A percentile compares a stretch with the other conserved stretches of the same genome.
Conservation (phyloP, 345 rosid species). For the Combretum micranthum region DNA sequence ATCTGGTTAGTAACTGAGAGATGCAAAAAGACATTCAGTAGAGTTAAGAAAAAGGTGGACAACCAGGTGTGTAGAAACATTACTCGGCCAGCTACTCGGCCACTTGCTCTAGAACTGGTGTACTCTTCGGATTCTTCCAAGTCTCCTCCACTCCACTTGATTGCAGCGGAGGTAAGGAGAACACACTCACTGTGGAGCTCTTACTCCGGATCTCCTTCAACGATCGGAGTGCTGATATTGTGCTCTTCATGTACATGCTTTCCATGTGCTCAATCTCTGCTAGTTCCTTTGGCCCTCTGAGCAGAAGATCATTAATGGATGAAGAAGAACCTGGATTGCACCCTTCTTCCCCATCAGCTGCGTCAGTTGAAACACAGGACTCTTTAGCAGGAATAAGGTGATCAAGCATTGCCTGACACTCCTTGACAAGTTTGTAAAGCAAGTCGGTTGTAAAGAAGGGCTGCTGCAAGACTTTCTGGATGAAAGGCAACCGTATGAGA, state of each 20-base stretch:
- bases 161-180: constrained; percentile 86
- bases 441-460: constrained; percentile 93
- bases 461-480: constrained; percentile 82
- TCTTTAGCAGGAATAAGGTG: constrained; percentile 42
- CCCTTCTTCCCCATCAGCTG: constrained; percentile 17
- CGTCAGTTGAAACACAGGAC: constrained; percentile 20
- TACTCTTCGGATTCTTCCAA: constrained; percentile 60
- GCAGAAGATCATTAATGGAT: constrained; percentile 11
- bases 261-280: constrained; percentile 59
- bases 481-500: constrained; percentile 80
- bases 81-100: constrained; percentile 39
- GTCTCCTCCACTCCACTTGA: constrained; percentile 51
- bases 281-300: constrained; percentile 42
- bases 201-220: constrained; percentile 71
- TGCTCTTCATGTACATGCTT: constrained; percentile 76
- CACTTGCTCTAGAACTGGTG: constrained; percentile 68
- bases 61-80: neutral
- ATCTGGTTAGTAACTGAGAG: constrained; percentile 26
- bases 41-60: neutral
- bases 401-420: constrained; percentile 80
- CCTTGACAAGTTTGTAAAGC: constrained; percentile 73
- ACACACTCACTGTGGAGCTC: constrained; percentile 81
- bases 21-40: constrained; percentile 4
- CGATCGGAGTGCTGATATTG: constrained; percentile 65
- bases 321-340: constrained; percentile 11